A percentile compares a stretch with the other conserved stretches of the same genome.
These are phyloP conservation scores for Aspergillus transmontanensis DNA, from an alignment of 2,329 filamentous ascomycete genomes.

Conservation along the genomic window DNA sequence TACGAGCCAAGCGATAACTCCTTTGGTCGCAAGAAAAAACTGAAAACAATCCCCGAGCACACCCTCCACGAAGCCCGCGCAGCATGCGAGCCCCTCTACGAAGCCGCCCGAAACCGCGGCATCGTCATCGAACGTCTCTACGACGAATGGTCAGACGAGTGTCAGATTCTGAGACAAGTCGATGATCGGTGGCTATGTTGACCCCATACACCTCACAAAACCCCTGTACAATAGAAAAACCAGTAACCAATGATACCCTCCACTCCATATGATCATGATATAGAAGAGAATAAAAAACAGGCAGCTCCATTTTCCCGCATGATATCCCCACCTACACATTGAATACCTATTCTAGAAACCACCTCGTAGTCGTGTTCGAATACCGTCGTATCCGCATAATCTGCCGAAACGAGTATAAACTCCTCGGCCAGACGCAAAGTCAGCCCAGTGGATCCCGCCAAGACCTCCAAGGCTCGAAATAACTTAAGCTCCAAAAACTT, in stretches of 20 bases:
- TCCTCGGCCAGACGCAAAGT: not conserved
- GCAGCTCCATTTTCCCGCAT: not conserved
- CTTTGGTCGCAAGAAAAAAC: not conserved
- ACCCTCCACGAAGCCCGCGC: conserved; percentile 17
- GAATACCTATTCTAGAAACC: not conserved
- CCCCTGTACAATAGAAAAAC: not conserved
- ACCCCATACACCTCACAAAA: not conserved
- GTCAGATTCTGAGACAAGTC: conserved; percentile 15
- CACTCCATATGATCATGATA: not conserved
- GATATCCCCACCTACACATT: not conserved
- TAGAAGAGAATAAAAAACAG: not conserved
- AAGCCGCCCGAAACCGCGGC: conserved; percentile 19
- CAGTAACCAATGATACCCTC: not conserved
- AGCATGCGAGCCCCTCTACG: conserved; percentile 23
- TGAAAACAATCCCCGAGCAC: conserved; percentile 5
- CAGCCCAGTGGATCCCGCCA: not conserved
- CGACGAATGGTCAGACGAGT: conserved; percentile 17
- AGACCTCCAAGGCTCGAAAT: not conserved
- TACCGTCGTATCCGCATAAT: not conserved
- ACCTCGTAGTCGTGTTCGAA: not conserved
- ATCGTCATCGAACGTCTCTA: conserved; percentile 21
- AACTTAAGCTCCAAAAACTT: not conserved
- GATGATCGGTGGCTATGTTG: conserved; percentile 24
- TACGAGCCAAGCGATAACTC: conserved; percentile 2
- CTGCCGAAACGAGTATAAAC: not conserved